A percentile compares a stretch with the other conserved stretches of the same genome.
phyloP scores from a whole-genome alignment of 2,329 filamentous ascomycete species.

The Aspergillus sergii region DNA sequence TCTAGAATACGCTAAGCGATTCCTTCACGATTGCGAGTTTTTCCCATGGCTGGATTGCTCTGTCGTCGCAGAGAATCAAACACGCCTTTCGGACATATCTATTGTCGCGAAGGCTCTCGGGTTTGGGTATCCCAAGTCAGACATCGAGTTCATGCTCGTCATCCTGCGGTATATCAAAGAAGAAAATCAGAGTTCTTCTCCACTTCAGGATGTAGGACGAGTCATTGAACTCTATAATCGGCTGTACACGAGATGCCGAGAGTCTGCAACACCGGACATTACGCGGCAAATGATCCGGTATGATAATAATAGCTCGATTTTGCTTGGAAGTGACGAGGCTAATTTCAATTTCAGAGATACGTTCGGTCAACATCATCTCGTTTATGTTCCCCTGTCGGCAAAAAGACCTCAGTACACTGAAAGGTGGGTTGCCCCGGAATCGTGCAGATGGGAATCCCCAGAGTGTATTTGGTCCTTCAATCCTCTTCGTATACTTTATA shows the following conservation, averaged over 20 bases:
- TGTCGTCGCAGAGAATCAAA: neutral
- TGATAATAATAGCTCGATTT: neutral
- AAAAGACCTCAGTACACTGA: no score
- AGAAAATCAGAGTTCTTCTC: neutral
- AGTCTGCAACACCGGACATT: slow-evolving; percentile 3
- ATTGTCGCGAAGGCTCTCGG: slow-evolving; percentile 2
- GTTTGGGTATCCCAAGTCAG: slow-evolving; percentile 12
- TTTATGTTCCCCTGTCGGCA: neutral
- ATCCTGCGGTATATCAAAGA: slow-evolving; percentile 1
- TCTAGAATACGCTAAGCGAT: slow-evolving; percentile 1
- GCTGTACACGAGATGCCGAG: slow-evolving; percentile 6
- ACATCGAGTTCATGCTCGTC: slow-evolving; percentile 9
- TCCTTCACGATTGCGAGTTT: slow-evolving; percentile 5
- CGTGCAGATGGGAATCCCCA: neutral
- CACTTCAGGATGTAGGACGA: neutral
- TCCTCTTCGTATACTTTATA: slow-evolving; percentile 5
- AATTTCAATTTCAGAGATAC: neutral
- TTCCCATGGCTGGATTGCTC: slow-evolving; percentile 14
- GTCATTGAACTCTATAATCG: slow-evolving; percentile 14
- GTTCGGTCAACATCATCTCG: neutral
- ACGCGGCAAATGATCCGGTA: slow-evolving; percentile 7
- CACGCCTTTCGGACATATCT: neutral
- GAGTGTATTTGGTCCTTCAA: slow-evolving; percentile 4
- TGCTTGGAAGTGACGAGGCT: neutral
- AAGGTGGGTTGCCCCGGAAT: no score